Evolutionary conservation across 495 filamentous ascomycete genomes (phyloP), one percentile per base, ranked within the genome.

Genomic region (Trichoderma gamsii): DNA sequence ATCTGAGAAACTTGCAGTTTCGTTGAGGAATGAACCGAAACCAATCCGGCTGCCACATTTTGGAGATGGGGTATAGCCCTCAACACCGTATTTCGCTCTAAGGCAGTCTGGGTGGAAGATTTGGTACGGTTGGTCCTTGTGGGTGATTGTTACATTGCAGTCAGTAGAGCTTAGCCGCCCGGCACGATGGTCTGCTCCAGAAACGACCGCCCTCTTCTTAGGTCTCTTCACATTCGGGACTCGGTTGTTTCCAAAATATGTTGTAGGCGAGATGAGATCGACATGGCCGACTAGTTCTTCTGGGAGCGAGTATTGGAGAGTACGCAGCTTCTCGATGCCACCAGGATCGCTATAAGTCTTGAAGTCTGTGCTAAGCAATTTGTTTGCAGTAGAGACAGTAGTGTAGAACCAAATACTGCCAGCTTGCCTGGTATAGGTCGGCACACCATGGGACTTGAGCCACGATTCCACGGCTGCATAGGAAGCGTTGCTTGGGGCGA

Each of bases 261-360:
- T 86, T 2, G 86, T 88, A 0, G 87, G 87, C 56, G 83, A 78
- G 67, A 90, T 82, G 63, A 89, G 75, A 64, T 87, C 82, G 65
- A 90, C 82, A 70, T 79, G 74, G 5, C 72, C 66, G 27, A 73
- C 73, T 35, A 90, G 74, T 3, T 79, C 72, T 15, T 75, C 72
- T 1, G 87, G 88, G 15, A 90, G 77, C 0, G 86, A 88, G 71
- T 90, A 90, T 49, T 77, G 71, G 0, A 86, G 77, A 0, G 87
- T 87, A 23, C 88, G 81, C 43, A 90, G 76, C 69, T 83, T 82
- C 41, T 73, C 70, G 1, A 73, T 69, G 32, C 72, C 75, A 32
- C 23, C 12, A 32, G 25, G 8, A 32, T 61, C 56, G 13, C 56
- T 61, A 25, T 61, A 61, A 1, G 56, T 29, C 23, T 61, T 23